Conservation (phyloP, 169 alveolate species). For the Cryptosporidium baileyi region DNA sequence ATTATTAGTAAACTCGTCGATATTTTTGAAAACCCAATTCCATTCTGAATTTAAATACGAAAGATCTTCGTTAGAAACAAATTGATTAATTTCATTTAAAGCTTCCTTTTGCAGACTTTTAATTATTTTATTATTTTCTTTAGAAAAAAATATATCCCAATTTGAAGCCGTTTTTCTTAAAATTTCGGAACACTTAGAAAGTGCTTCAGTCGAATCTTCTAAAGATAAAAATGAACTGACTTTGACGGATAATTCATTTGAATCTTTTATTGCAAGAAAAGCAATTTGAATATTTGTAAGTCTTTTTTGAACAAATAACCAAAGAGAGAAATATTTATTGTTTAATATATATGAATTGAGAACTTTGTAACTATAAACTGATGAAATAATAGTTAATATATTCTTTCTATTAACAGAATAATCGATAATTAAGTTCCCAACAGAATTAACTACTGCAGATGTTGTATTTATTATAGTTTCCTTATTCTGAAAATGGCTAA, state of each 20-base stretch:
- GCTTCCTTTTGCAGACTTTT: slow-evolving; percentile 3
- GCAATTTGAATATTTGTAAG: slow-evolving; percentile 12
- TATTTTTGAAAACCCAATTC: slow-evolving; percentile 32
- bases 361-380: not conserved
- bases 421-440: not conserved
- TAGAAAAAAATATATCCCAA: slow-evolving; percentile 32
- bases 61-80: not conserved
- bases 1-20: not conserved
- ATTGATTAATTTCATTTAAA: not conserved
- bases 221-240: not conserved
- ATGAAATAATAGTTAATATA: not conserved
- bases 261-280: not conserved
- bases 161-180: slow-evolving; percentile 48
- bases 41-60: not conserved
- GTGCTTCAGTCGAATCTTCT: not conserved
- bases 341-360: slow-evolving; percentile 1
- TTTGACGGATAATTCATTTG: not conserved
- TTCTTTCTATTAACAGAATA: slow-evolving; percentile 30
- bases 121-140: slow-evolving; percentile 2
- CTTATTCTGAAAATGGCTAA: slow-evolving; percentile 28
- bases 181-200: slow-evolving; percentile 37
- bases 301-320: slow-evolving; percentile 45
- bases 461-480: not conserved
- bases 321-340: slow-evolving; percentile 32
- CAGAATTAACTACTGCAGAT: not conserved